Base-by-base conservation (phyloP, 345 rosid species). In the Tarenaya hassleriana region DNA sequence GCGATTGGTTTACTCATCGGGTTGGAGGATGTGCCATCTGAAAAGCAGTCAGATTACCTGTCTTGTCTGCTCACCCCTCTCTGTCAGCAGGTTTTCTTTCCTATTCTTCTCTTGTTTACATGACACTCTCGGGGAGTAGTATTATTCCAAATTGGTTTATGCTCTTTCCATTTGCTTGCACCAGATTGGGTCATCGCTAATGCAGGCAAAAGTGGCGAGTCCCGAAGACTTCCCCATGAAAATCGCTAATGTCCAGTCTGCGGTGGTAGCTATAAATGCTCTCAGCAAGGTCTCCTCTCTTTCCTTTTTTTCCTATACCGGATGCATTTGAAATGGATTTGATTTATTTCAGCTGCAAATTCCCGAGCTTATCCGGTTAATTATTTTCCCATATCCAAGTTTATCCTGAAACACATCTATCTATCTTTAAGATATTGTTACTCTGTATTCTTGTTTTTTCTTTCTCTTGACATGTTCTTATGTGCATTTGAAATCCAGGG, bases 1-100 rank as follows among this genome's bases (percentile, higher is more conserved):
- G 94, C 98, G 58, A 92, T 92, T 53, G 95, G 98, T 46, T 61
- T 84, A 55, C 74, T 88, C 71, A 79, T 92, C 52, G 98, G 98
- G 35, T 73, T 85, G 77, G 96, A 88, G 69, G 95, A 84, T 74
- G 82, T 92, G 39, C 79, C 82, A 0, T 68, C 49, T 45, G 94
- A 81, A 75, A 92, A 83, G 70, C 98, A 92, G 74, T 78, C 92
- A 16, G 90, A 77, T 57, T 92, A 84, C 69, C 86, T 92, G 17
- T 76, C 98, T 54, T 84, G 84, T 40, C 72, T 92, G 75, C 83
- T 92, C 34, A 74, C 77, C 55, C 94, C 96, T 55, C 94, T 92
- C 49, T 84, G 88, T 66, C 94, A 65, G 56, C 96, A 92, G 96
- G 98, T 92, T 63, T 56, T 45, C 18, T n/a, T 14, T 52, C 47